Evolutionary conservation across 1,284 basidiomycete species (phyloP).

Genomic region (Sanghuangporus sanghuang): DNA sequence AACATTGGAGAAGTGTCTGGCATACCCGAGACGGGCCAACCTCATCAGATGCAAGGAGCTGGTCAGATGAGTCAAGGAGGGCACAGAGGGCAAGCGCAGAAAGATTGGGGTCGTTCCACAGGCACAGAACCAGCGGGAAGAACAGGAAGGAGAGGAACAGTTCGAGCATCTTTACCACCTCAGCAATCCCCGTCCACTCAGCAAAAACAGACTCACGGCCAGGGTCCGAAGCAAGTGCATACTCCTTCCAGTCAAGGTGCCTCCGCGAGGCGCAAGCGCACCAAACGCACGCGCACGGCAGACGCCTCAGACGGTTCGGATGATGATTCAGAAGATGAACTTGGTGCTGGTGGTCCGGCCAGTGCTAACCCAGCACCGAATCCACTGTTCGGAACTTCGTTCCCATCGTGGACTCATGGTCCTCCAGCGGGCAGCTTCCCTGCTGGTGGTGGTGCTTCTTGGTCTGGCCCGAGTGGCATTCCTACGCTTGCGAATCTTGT

Average conservation of each 20-base stretch:
- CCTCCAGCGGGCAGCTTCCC: background rate
- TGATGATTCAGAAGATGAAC: background rate
- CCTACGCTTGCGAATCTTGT: background rate
- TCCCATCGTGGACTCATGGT: background rate
- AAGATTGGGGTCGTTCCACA: background rate
- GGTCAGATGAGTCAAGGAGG: background rate
- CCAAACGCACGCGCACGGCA: background rate
- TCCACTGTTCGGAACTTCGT: background rate
- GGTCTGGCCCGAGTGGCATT: background rate
- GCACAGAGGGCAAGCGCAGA: background rate
- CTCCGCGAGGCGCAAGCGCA: background rate
- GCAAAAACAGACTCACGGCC: background rate
- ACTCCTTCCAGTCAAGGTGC: background rate
- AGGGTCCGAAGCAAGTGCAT: background rate
- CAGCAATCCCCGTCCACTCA: background rate
- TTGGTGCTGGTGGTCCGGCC: background rate
- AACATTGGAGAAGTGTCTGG: background rate
- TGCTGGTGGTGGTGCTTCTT: background rate
- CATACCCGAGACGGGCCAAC: background rate
- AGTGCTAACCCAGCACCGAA: background rate
- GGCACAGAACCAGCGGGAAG: background rate
- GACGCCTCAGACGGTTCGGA: background rate
- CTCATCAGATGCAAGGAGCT: background rate
- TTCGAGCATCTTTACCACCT: background rate
- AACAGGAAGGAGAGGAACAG: background rate